Evolutionary conservation across 2,329 filamentous ascomycete genomes (phyloP).

Genomic region (Colletotrichum sp.): DNA sequence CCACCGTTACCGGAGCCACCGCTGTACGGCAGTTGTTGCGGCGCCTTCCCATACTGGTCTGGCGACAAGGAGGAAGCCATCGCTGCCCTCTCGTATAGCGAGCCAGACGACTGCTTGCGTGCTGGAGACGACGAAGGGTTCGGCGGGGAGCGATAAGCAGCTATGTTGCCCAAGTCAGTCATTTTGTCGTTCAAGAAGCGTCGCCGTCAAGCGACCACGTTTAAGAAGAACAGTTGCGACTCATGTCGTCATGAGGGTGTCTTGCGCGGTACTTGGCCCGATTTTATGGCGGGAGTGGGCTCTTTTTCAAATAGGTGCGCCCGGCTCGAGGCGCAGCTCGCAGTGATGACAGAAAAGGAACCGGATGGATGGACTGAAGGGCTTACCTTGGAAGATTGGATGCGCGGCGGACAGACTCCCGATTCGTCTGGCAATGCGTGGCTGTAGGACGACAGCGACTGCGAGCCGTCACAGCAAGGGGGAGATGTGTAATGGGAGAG

Average conservation of each 20-base stretch:
- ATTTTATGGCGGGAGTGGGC: background rate
- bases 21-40: conserved; percentile 29
- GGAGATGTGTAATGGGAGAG: background rate
- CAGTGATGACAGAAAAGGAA: background rate
- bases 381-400: conserved; percentile 14
- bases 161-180: conserved; percentile 40
- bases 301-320: conserved; percentile 6
- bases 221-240: background rate
- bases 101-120: conserved; percentile 33
- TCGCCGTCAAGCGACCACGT: background rate
- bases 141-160: conserved; percentile 40
- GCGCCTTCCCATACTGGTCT: conserved; percentile 31
- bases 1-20: background rate
- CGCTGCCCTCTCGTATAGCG: conserved; percentile 35
- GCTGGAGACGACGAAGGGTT: conserved; percentile 35
- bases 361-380: background rate
- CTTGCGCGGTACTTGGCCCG: background rate
- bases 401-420: conserved; percentile 3
- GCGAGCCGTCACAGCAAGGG: conserved; percentile 10
- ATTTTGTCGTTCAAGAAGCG: conserved; percentile 19
- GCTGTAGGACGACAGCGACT: background rate
- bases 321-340: background rate
- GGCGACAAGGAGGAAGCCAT: conserved; percentile 57
- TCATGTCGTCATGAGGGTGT: background rate
- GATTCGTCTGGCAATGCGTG: conserved; percentile 13